Base-by-base conservation (phyloP, 73 alveolate genomes). In the Paramecium sonneborni region DNA sequence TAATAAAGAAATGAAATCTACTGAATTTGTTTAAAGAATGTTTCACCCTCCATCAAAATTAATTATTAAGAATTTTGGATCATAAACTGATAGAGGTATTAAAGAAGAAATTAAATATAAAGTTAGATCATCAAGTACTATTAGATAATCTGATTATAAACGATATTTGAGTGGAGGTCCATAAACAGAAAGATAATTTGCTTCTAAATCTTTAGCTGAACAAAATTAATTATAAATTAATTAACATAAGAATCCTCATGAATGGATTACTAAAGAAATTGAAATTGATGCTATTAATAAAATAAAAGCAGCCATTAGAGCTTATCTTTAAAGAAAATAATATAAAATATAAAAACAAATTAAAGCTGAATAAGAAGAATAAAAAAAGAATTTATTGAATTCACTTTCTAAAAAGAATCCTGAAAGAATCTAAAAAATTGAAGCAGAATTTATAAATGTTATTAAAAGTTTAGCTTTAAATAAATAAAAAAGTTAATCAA, bases 1-100 rank as follows among this genome's bases (percentile, higher is more conserved):
- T 5, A 79, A 79, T 34, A 79, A 79, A 30, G 76, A 79, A 79
- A 43, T 79, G 41, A 79, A 46, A 23, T 32, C 44, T 2, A 79
- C 90, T 0, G 90, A 79, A 34, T 79, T 30, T 24, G 43, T 79
- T 24, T 20, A 79, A 79, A 46, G 90, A 21, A 5, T 79, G 15
- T 79, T 79, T 79, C 90, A 79, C 41, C 90, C 90, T 0, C 69
- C 90, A 43, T 79, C 90, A 9, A 79, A 79, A 44, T 28, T 79
- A 18, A 39, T 79, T 9, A 23, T 79, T 5, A 26, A 18, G 9
- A 21, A 39, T 21, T 24, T 23, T 43, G 87, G 58, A 20, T 37
- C 87, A 32, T 6, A 74, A 39, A 74, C 87, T 21, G 74, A 79
- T 1, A 79, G 55, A 23, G 41, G 48, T 5, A 41, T 20, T 10